Evolutionary conservation across 805 yeast species (phyloP).

Genomic region (Gaillardinia entomophila): DNA sequence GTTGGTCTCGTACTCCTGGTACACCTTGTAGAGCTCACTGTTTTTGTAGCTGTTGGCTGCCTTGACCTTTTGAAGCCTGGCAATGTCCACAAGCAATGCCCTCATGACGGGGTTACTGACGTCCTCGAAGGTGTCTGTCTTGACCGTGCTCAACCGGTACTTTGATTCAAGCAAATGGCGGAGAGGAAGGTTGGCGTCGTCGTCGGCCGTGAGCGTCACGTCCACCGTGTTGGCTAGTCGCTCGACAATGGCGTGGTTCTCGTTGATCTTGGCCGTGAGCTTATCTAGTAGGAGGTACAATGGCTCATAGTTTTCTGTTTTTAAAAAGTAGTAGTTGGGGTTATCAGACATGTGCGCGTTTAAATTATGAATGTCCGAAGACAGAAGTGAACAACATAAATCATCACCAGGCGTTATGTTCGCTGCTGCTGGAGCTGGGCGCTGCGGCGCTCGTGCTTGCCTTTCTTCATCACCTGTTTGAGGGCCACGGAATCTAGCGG

Average conservation of each 20-base stretch:
- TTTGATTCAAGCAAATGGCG: constrained; percentile 17
- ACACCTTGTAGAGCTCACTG: constrained; percentile 13
- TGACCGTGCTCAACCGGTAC: constrained; percentile 16
- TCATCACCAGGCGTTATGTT: not conserved
- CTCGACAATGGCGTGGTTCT: constrained; percentile 19
- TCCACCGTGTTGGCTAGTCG: constrained; percentile 19
- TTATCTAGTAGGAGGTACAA: constrained; percentile 16
- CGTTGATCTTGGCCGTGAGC: constrained; percentile 14
- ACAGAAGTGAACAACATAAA: not conserved
- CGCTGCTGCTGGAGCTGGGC: constrained; percentile 29
- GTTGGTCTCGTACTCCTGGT: constrained; percentile 25
- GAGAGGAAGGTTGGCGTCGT: constrained; percentile 7
- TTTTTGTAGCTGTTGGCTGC: constrained; percentile 15
- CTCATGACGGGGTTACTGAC: constrained; percentile 12
- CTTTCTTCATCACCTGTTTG: constrained; percentile 91
- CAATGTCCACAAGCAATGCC: constrained; percentile 22
- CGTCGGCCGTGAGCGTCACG: constrained; percentile 5
- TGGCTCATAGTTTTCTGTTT: constrained; percentile 30
- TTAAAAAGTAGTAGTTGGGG: constrained; percentile 11
- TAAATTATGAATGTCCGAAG: not conserved
- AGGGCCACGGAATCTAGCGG: constrained; percentile 91
- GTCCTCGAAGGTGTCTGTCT: constrained; percentile 2
- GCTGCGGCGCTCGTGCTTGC: constrained; percentile 76
- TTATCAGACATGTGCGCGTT: not conserved
- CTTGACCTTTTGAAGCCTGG: constrained; percentile 15